Percentiles rank a stretch among this genome's conserved stretches.
phyloP scores from a whole-genome alignment of 345 rosid species.

The Jatropha curcas region DNA sequence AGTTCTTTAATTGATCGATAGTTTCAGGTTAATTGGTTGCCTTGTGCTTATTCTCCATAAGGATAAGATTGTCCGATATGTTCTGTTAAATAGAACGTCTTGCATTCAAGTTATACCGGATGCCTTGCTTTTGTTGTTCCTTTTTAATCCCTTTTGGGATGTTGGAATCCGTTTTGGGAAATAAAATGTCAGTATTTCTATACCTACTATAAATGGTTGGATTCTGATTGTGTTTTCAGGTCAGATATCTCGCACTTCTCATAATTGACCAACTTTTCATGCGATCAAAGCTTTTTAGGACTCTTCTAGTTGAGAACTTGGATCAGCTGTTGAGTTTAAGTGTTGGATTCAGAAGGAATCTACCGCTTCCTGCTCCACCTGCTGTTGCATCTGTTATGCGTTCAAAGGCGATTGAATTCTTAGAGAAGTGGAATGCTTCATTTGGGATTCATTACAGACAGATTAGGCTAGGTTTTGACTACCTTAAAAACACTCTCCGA shows the following conservation, averaged over 20 bases:
- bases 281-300: constrained; percentile 89
- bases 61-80: no score
- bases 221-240: constrained; percentile 39
- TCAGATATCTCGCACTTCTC: constrained; percentile 71
- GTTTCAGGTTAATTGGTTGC: no score
- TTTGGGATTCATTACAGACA: constrained; percentile 82
- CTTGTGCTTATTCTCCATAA: no score
- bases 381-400: constrained; percentile 67
- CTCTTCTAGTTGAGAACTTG: constrained; percentile 56
- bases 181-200: neutral
- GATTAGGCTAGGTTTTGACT: constrained; percentile 84
- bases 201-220: neutral
- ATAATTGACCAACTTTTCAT: constrained; percentile 86
- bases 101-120: no score
- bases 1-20: no score
- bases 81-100: no score
- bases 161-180: neutral
- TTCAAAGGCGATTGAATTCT: constrained; percentile 75
- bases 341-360: constrained; percentile 68
- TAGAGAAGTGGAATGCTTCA: constrained; percentile 87
- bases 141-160: neutral
- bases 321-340: constrained; percentile 71
- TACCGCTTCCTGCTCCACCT: constrained; percentile 74
- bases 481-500: constrained; percentile 79
- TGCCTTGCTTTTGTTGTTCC: neutral